phyloP scores from a whole-genome alignment of 2,329 filamentous ascomycete species.

The Proliferodiscus dingleyae region DNA sequence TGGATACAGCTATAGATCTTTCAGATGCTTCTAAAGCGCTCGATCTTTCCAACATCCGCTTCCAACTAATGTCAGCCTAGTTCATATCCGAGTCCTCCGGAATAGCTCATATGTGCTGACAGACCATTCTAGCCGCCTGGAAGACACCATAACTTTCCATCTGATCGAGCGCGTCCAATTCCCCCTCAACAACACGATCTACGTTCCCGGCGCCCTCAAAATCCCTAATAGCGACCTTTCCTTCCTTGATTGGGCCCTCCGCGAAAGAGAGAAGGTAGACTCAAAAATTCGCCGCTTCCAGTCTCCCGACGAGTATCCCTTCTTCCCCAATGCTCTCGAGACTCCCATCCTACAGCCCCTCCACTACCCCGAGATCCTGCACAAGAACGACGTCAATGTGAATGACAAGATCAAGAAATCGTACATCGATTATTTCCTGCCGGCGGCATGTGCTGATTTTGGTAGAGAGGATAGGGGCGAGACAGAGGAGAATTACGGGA shows the following conservation, averaged over 20 bases:
- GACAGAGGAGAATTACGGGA: slow-evolving; percentile 91
- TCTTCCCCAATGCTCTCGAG: slow-evolving; percentile 80
- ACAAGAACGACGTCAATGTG: slow-evolving; percentile 84
- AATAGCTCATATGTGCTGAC: not conserved
- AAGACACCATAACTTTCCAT: slow-evolving; percentile 97
- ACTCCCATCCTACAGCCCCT: slow-evolving; percentile 81
- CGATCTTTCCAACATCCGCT: slow-evolving; percentile 87
- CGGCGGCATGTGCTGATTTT: slow-evolving; percentile 73
- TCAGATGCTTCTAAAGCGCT: slow-evolving; percentile 79
- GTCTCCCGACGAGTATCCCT: slow-evolving; percentile 94
- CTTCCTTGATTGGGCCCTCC: slow-evolving; percentile 91
- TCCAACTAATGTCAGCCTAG: slow-evolving; percentile 74
- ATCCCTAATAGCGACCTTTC: slow-evolving; percentile 70
- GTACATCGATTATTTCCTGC: slow-evolving; percentile 80
- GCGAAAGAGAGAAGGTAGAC: slow-evolving; percentile 84
- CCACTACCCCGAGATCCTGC: slow-evolving; percentile 81
- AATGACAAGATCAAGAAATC: slow-evolving; percentile 81
- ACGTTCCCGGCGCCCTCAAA: slow-evolving; percentile 70
- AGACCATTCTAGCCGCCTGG: slow-evolving; percentile 64
- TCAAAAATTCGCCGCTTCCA: slow-evolving; percentile 92
- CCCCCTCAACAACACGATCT: slow-evolving; percentile 84
- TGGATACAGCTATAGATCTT: slow-evolving; percentile 90
- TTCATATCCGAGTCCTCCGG: not conserved
- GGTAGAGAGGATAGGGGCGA: slow-evolving; percentile 77
- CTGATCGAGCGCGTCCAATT: slow-evolving; percentile 98